Base-by-base conservation (phyloP, 2,329 filamentous ascomycete species). In the Myotisia sp. region DNA sequence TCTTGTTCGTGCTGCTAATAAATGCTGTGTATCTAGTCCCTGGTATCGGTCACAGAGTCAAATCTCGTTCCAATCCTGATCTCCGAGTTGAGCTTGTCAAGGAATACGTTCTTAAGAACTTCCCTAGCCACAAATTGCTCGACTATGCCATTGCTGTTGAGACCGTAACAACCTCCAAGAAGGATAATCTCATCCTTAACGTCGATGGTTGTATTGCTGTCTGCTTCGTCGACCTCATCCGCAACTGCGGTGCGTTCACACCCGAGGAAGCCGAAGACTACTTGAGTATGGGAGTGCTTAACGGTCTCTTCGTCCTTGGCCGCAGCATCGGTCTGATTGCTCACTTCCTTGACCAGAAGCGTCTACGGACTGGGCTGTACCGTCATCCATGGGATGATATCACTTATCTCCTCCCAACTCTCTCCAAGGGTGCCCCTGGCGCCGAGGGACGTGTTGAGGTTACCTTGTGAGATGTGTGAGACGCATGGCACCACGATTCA, bases 61-160 rank as follows among this genome's bases (percentile, higher is more conserved):
- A 98, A 76, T 98, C 90, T 47, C 81, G 90, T 54, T 94, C 95
- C 75, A 98, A 98, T 78, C 90, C 90, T 44, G 90, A 98, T 76
- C 79, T 98, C 50, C 90, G 90, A 73, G 90, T 98, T 50, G 87
- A 95, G 70, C 80, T 98, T 39, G 90, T 98, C 57, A 98, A 95
- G 74, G 87, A 98, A 67, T 98, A 90, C 63, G 90, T 92, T 57
- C 73, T 86, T 65, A 82, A 86, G 71, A 84, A 90, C 69, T 98
- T 98, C 79, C 85, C 90, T 50, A 86, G 68, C 68, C 84, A 82
- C 74, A 95, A 95, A 75, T 77, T 95, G 58, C 84, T 98, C 59
- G 90, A 98, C 69, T 98, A 94, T 62, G 90, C 90, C 47, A 76
- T 98, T 55, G 90, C 90, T 29, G 90, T 98, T 48, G 90, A 98